Base-by-base conservation (phyloP, 2,329 filamentous ascomycete species). In the Magnaporthiopsis poae region DNA sequence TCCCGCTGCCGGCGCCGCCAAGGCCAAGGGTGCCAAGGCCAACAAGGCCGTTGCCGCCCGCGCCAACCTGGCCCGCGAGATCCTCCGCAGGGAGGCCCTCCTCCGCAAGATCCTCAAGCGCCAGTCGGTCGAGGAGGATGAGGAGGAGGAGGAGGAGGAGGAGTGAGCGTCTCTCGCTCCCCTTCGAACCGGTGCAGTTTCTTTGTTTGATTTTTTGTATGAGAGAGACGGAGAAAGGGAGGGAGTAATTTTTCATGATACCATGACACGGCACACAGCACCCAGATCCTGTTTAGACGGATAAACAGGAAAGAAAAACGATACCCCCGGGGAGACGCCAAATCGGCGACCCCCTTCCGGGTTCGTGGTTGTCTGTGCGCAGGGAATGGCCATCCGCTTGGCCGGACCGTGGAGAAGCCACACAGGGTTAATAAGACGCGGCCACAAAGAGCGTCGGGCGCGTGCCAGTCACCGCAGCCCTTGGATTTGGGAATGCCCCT, bases 81-180 rank as follows among this genome's bases (percentile, higher is more conserved):
- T 64, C 31, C 36, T 64, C 62, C 62, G 62, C 39, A 15, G 62
- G 25, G 62, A 64, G 62, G 62, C 62, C 39, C 62, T 64, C 62
- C 62, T 64, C 35, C 62, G 62, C 62, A 64, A 64, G 62, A 39
- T 64, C 39, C 46, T 64, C 36, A 64, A 52, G 39, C 62, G 62
- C 15, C 36, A 39, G 46, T 27, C 52, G 27, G 31, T 64, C 33
- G 62, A 64, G 39, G 39, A 39, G 11, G 62, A 64, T 25, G 62
- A 46, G 25, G 62, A 64, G 4, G 29, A 52, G 21, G 62, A 64
- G 35, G 62, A 64, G 62, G 35, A 36, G 3, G 18, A 56, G 31
- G 31, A 13, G 35, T 12, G 21, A 9, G 7, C 46, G 9, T 7
- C 7, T 25, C 46, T 52, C 46, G 21, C 15, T 5, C 18, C 18